A percentile compares a stretch with the other conserved stretches of the same genome.
Evolutionary conservation across 2,329 filamentous ascomycete genomes (phyloP).

Genomic region (Phyllosticta ampelicida): DNA sequence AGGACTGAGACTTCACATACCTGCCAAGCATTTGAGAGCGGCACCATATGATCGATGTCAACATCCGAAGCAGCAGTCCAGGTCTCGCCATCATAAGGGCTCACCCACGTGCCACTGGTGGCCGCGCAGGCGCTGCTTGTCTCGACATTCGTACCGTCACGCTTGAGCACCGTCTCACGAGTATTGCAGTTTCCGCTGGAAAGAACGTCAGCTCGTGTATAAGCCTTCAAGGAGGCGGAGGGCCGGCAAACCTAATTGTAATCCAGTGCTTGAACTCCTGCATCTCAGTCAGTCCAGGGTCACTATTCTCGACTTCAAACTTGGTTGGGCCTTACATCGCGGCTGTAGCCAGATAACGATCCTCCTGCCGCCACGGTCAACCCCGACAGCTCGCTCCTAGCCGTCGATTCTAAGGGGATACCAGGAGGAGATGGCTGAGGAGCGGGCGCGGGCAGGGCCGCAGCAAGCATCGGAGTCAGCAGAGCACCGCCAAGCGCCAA

Average conservation of each 20-base stretch:
- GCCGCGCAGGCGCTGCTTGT: constrained; percentile 50
- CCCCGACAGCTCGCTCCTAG: constrained; percentile 46
- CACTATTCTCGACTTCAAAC: constrained; percentile 32
- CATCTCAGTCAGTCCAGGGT: background rate
- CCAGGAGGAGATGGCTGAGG: constrained; percentile 41
- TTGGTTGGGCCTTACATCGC: constrained; percentile 61
- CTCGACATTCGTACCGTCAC: constrained; percentile 57
- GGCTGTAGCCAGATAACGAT: constrained; percentile 49
- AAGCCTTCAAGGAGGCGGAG: background rate
- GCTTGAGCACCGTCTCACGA: constrained; percentile 59
- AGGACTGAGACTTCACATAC: constrained; percentile 29
- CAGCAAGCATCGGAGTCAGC: background rate
- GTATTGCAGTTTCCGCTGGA: constrained; percentile 56
- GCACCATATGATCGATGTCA: constrained; percentile 78
- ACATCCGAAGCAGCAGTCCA: constrained; percentile 60
- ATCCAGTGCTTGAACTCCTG: constrained; percentile 9
- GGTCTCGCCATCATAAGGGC: constrained; percentile 61
- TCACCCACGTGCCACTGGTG: constrained; percentile 57
- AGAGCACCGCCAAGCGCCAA: constrained; percentile 2
- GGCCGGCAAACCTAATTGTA: constrained; percentile 2
- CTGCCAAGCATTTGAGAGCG: constrained; percentile 70
- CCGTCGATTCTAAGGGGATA: constrained; percentile 49
- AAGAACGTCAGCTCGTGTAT: background rate
- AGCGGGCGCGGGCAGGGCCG: constrained; percentile 21
- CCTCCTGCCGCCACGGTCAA: constrained; percentile 49